Base-by-base conservation (phyloP, 495 filamentous ascomycete species). In the Tuber microsphaerosporum region DNA sequence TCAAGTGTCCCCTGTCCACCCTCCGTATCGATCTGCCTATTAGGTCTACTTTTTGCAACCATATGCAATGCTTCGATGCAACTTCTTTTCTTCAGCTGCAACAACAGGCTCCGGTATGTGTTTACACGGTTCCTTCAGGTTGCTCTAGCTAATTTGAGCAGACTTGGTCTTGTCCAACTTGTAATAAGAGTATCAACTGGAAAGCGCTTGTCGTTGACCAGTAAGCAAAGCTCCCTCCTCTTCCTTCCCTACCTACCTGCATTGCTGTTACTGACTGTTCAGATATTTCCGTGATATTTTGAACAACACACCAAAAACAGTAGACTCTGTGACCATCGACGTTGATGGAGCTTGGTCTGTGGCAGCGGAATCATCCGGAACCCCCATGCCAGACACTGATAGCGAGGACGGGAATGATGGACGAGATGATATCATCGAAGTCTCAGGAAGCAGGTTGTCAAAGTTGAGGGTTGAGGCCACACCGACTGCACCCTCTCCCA, bases 51-150 rank as follows among this genome's bases (percentile, higher is more conserved):
- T 82, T 90, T 37, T 99, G 95, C 83, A 91, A 87, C 12, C 95
- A 99, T 84, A 93, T 94, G 61, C 93, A 95, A 80, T 98, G 95
- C 81, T 98, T 98, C 82, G 95, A 99, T 84, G 95, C 91, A n/a
- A 89, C 89, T 3, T 96, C 93, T 3, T 99, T 97, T 79, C 86
- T 99, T 20, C 93, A 97, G 79, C 83, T 99, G 51, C 94, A 97
- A 81, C 94, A 97, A 83, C 95, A 99, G 85, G 94, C 92, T 0
- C 94, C 95, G 41, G 81, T 82, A 77, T 65, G 56, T 65, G 31
- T 65, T 31, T 16, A 65, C 14, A 22, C 10, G 22, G 73, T 12
- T 70, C 37, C 42, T 69, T 37, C 12, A 17, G 34, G 19, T 37
- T 42, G 9, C 42, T 48, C 43, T 69, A 34, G 20, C 73, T 78